Evolutionary conservation across 2,329 filamentous ascomycete species (phyloP).

Genomic region (Huntiella abstrusa): DNA sequence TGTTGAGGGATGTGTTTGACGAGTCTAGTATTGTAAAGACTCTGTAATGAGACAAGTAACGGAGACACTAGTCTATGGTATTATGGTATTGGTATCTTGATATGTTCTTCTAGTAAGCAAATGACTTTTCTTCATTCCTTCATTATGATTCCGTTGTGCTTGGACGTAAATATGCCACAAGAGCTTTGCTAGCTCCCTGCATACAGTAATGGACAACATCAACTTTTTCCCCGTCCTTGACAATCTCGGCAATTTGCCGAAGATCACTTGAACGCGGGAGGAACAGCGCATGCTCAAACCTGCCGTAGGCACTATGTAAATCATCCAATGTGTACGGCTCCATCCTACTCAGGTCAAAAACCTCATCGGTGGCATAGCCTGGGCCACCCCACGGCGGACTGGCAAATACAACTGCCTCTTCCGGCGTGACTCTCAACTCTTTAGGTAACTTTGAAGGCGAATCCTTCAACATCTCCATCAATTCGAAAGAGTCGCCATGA

Average conservation of each 20-base stretch:
- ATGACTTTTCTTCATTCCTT: no score
- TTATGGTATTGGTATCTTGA: not conserved
- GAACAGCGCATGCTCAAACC: conserved; percentile 51
- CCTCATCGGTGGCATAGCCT: conserved; percentile 35
- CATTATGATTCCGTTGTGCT: no score
- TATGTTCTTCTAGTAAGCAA: no score
- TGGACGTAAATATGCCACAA: conserved; percentile 37
- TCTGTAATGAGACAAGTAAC: conserved; percentile 20
- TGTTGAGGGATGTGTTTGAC: conserved; percentile 63
- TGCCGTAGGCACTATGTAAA: conserved; percentile 43
- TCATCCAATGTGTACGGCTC: conserved; percentile 58
- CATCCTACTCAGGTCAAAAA: conserved; percentile 78
- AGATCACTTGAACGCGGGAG: conserved; percentile 73
- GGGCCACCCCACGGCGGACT: conserved; percentile 44
- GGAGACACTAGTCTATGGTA: not conserved
- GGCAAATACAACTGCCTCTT: conserved; percentile 31
- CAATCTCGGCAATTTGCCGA: conserved; percentile 50
- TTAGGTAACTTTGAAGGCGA: conserved; percentile 20
- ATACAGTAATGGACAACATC: conserved; percentile 83
- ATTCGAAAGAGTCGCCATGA: conserved; percentile 61
- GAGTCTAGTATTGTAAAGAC: conserved; percentile 50
- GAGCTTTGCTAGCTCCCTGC: conserved; percentile 69
- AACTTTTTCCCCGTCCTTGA: conserved; percentile 27
- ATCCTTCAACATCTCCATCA: conserved; percentile 13
- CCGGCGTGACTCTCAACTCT: conserved; percentile 23